Evolutionary conservation across 2,329 filamentous ascomycete genomes (phyloP), one percentile per base, ranked within the genome.

Genomic region (Trichoderma hamatum): DNA sequence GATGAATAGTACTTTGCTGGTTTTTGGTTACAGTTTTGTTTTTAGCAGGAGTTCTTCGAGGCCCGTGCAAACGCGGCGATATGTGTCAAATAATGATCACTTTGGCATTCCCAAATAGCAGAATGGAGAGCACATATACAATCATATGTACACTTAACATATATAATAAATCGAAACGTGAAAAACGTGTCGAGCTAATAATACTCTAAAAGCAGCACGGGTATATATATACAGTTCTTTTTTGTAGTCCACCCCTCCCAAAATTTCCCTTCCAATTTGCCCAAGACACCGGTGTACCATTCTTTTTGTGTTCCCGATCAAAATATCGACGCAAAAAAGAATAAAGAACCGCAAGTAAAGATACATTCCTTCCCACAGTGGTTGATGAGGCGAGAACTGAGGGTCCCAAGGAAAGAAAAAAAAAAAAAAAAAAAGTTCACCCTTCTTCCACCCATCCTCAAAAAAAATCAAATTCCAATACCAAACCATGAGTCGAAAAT

Each of bases 271-370:
- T 43, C 39, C 39, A 43, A 43, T 43, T 39, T 52, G 43, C 32
- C 43, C 56, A n/a, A 49, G 56, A 68, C 56, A 61, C 55, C 65
- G 24, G 26, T 32, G 34, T n/a, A 59, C 56, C 58, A 10, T 28
- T 28, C 5, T 21, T 36, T 16, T 21, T 67, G 39, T 43, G 16
- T 43, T 67, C 54, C 34, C 24, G 28, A 59, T 49, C 49, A 26
- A 26, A 34, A 30, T 43, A 36, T 19, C 30, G 30, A 51, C 26
- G 54, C 36, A 55, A 55, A 32, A 14, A 55, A 19, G 19, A 10
- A 19, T n/a, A 43, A 19, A 39, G 16, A 39, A 19, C 6, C 16
- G 36, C 36, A 39, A 30, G 30, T 30, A 30, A 30, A 30, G 30
- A 30, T 30, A 30, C 30, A 46, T 46, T 43, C 16, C 30, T 46